Evolutionary conservation across 2,329 filamentous ascomycete genomes (phyloP), one percentile per base, ranked within the genome.

Genomic region (Metarhizium brunneum): DNA sequence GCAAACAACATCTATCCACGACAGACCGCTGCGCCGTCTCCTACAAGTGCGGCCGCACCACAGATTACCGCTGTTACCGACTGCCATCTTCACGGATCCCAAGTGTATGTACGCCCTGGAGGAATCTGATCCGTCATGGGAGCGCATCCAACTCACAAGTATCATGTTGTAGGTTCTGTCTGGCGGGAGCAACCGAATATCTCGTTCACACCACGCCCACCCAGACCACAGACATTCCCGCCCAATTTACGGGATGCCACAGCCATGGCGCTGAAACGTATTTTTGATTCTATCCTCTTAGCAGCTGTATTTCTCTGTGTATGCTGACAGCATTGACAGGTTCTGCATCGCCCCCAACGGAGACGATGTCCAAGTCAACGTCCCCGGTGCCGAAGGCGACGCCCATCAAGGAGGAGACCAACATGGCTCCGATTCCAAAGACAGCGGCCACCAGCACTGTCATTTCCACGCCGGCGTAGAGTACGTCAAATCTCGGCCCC

Each of bases 401-500:
- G 62, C 66, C 11, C 47, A 55, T 8, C 42, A 45, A 8, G 42
- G 16, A 42, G 52, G 53, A n/a, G 54, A 62, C 45, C 54, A 57
- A 48, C 55, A 60, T 6, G 50, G 55, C 2, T 53, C 57, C 35
- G 60, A 60, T 4, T 65, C 64, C 49, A 54, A 50, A 8, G 45
- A 32, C 8, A 49, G 38, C 30, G 43, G 38, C 32, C 52, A 57
- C 48, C 54, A 52, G 35, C 53, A 63, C 43, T 64, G 62, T 61
- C 87, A 91, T 64, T 88, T 86, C 68, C 87, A 91, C 62, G 86
- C 86, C 10, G 86, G 86, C 42, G 83, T 90, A 25, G 84, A 89
- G 85, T 88, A 72, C 70, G 83, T 56, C 10, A 1, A 32, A 35
- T n/a, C 29, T 43, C 10, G 32, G 32, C 32, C 6, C 32, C 32